These are phyloP conservation scores for Diaporthe eres DNA, from an alignment of 2,329 filamentous ascomycete species.

Conservation along the genomic window DNA sequence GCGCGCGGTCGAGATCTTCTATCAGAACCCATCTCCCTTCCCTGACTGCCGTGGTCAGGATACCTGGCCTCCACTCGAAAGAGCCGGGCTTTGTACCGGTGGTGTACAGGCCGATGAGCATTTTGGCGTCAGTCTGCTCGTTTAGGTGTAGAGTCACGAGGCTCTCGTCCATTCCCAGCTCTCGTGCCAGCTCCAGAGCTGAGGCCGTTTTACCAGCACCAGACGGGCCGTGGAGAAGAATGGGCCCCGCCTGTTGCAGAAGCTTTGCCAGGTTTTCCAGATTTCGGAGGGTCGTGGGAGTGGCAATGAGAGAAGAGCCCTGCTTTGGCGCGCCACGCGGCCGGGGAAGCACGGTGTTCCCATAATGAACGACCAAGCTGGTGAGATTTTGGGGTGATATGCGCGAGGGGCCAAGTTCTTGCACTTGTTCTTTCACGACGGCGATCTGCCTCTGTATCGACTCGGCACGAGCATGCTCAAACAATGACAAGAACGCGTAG, in stretches of 20 bases:
- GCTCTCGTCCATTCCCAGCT: slow-evolving; percentile 81
- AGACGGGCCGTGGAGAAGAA: slow-evolving; percentile 85
- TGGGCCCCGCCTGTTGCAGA: slow-evolving; percentile 77
- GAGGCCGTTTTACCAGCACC: slow-evolving; percentile 93
- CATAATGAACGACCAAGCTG: slow-evolving; percentile 74
- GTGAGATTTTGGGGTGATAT: slow-evolving; percentile 63
- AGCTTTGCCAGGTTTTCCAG: slow-evolving; percentile 77
- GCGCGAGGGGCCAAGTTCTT: not conserved
- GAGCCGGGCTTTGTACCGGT: slow-evolving; percentile 89
- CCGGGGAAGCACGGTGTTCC: slow-evolving; percentile 76
- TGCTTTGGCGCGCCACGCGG: slow-evolving; percentile 64
- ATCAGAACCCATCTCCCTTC: slow-evolving; percentile 98
- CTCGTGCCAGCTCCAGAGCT: slow-evolving; percentile 84
- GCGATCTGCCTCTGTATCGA: slow-evolving; percentile 56
- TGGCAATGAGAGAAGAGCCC: slow-evolving; percentile 73
- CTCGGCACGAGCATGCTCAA: slow-evolving; percentile 68
- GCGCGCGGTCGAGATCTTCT: slow-evolving; percentile 95
- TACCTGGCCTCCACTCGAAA: slow-evolving; percentile 92
- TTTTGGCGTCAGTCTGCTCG: slow-evolving; percentile 97
- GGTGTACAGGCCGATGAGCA: slow-evolving; percentile 94
- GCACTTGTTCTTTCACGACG: slow-evolving; percentile 26
- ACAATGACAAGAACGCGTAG: slow-evolving; percentile 78
- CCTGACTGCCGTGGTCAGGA: slow-evolving; percentile 91
- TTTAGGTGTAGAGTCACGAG: slow-evolving; percentile 98
- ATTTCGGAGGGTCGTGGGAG: slow-evolving; percentile 80